Conservation (phyloP, 1,284 basidiomycete species). For the Sporisorium exsertum region DNA sequence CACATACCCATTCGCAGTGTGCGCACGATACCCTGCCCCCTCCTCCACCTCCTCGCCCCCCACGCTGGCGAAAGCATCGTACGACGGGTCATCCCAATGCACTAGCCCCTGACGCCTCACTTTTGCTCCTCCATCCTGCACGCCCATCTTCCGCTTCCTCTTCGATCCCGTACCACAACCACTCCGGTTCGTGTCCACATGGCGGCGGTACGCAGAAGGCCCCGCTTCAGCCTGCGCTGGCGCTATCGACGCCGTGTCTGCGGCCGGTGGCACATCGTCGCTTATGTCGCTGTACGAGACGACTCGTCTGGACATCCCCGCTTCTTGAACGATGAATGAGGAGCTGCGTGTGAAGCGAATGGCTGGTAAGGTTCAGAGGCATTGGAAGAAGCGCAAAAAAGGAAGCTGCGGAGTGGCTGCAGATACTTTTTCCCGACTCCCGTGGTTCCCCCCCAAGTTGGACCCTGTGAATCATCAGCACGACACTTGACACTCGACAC, state of each 20-base stretch:
- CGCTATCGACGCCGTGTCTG: not conserved
- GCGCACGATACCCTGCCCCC: not conserved
- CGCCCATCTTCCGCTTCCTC: not conserved
- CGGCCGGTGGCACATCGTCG: not conserved
- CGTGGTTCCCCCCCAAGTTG: not conserved
- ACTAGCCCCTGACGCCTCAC: not conserved
- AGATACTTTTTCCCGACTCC: not conserved
- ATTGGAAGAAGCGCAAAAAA: not conserved
- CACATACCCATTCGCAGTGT: not conserved
- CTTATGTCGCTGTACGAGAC: slow-evolving; percentile 33
- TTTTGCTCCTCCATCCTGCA: not conserved
- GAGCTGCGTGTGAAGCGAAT: not conserved
- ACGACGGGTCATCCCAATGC: slow-evolving; percentile 35
- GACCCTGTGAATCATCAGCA: not conserved
- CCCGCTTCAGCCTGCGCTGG: not conserved
- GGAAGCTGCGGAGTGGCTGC: not conserved
- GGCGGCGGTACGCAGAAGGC: not conserved
- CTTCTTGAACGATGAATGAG: not conserved
- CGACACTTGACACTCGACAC: not conserved
- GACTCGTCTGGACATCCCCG: slow-evolving; percentile 27
- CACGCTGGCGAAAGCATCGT: not conserved
- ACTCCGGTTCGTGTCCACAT: not conserved
- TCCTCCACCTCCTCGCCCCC: not conserved
- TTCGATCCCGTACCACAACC: not conserved
- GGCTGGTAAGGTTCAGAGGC: not conserved